A percentile compares a stretch with the other conserved stretches of the same genome.
Evolutionary conservation across 1,284 basidiomycete genomes (phyloP).

Genomic region (Uromyces viciae-fabae): DNA sequence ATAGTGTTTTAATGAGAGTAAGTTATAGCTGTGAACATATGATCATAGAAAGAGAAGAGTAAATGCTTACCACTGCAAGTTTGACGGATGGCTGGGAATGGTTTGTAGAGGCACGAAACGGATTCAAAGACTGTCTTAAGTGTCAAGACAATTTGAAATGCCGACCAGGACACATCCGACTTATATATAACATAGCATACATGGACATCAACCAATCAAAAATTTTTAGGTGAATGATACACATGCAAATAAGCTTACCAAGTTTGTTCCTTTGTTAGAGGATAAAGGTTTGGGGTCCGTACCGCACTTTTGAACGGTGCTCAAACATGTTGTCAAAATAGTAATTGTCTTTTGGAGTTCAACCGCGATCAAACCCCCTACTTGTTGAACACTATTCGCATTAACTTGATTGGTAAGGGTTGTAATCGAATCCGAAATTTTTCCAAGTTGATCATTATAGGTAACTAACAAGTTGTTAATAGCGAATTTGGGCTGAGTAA

Average conservation of each 20-base stretch:
- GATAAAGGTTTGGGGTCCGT: background rate
- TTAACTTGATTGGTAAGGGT: background rate
- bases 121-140: constrained; percentile 9
- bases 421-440: background rate
- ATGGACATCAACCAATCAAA: background rate
- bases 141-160: constrained; percentile 22
- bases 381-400: background rate
- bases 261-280: background rate
- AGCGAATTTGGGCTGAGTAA: background rate
- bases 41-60: background rate
- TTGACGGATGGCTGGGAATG: background rate
- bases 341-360: background rate
- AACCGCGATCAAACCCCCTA: background rate
- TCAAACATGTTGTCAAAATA: background rate
- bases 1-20: background rate
- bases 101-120: constrained; percentile 5
- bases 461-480: background rate
- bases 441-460: background rate
- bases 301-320: background rate
- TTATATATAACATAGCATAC: background rate
- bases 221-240: background rate
- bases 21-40: background rate
- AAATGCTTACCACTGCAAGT: background rate
- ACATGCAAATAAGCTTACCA: background rate
- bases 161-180: constrained; percentile 25